Base-by-base conservation (phyloP, 129 eudicot genomes). In the Flaveria bidentis region DNA sequence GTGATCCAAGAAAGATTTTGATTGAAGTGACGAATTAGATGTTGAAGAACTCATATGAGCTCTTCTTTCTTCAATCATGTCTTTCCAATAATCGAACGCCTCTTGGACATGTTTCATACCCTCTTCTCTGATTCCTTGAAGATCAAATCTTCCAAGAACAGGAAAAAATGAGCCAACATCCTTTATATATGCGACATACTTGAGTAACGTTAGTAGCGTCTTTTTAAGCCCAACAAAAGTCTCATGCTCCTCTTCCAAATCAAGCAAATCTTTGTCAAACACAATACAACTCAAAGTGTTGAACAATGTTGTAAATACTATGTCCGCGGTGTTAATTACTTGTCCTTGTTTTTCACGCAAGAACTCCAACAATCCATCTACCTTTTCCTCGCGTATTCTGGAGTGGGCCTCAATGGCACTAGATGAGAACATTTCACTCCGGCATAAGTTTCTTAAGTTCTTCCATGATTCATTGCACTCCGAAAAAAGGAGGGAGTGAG, bases 381-480 rank as follows among this genome's bases (percentile, higher is more conserved):
- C 42, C 25, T 69, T 74, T 4, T 69, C 50, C 71, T 75, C 80
- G 6, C 72, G 55, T 39, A 75, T 6, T 20, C 25, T 28, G 5
- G 76, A 72, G 46, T 81, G 81, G 23, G 81, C 52, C 9, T 81
- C 76, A 4, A 81, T 14, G 14, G 84, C 84, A 20, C 61, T 30
- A 33, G 55, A 28, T 1, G 76, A 74, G 65, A 81, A 80, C 23
- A 80, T 47, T 55, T 80, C 75, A 15, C n/a, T 13, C 56, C 49
- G 49, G 13, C 58, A 67, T 47, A 75, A 68, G 53, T 28, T 67
- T 39, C 80, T 72, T 20, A 81, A 50, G 6, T 3, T 13, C 72
- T n/a, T 75, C 84, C 84, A 81, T 20, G 42, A 46, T 46, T 75
- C 77, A 25, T 60, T 78, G 71, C 81, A 81, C 3, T 75, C 81